phyloP scores from a whole-genome alignment of 106 monocot genomes.

The Acorus calamus region DNA sequence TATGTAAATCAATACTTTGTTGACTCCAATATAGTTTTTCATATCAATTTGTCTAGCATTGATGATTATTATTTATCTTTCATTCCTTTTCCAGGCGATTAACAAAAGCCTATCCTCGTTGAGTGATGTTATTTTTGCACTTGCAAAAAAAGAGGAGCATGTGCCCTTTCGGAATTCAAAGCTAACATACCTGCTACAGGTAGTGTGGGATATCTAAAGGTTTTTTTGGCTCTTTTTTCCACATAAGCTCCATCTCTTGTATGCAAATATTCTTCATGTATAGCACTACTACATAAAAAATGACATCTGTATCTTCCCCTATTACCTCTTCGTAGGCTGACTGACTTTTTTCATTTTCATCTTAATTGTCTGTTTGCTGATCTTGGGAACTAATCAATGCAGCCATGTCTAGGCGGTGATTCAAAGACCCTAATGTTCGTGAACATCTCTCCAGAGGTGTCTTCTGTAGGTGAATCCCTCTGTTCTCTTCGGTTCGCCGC shows the following conservation, averaged over 20 bases:
- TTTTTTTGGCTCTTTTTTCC: too few relatives aligned
- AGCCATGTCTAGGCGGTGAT: conserved; percentile 94
- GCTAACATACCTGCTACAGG: conserved; percentile 84
- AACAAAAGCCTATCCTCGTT: conserved; percentile 83
- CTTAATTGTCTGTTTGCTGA: neutral
- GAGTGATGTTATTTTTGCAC: conserved; percentile 78
- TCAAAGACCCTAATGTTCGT: conserved; percentile 95
- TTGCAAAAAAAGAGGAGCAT: conserved; percentile 86
- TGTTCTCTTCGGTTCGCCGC: conserved; percentile 86
- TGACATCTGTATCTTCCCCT: too few relatives aligned
- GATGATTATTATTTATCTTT: neutral
- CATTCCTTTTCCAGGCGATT: conserved; percentile 37
- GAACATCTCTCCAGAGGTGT: conserved; percentile 65
- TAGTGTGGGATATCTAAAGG: conserved; percentile 3
- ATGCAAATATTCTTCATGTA: too few relatives aligned
- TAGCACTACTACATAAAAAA: too few relatives aligned
- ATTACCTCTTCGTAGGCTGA: neutral
- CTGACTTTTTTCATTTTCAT: neutral
- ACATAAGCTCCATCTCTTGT: too few relatives aligned
- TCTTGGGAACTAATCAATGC: neutral
- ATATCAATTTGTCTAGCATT: neutral
- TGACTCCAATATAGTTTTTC: too few relatives aligned
- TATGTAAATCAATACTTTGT: neutral
- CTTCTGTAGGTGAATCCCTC: conserved; percentile 58
- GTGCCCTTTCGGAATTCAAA: conserved; percentile 90